These are phyloP conservation scores for Strobilomyces confusus DNA, from an alignment of 768 basidiomycete genomes.

Conservation along the genomic window DNA sequence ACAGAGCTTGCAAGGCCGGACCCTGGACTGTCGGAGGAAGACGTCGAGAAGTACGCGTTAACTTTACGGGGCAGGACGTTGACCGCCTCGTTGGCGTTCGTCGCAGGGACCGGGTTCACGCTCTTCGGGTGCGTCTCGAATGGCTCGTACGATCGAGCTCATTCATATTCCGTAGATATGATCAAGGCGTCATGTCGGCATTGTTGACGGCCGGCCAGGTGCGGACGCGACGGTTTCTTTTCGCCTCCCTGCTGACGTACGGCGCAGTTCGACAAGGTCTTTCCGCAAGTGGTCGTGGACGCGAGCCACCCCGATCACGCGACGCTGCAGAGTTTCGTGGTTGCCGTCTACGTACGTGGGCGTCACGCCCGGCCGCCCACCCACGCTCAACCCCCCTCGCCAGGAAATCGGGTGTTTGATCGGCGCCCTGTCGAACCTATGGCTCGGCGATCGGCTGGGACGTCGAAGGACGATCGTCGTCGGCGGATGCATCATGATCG, in stretches of 20 bases:
- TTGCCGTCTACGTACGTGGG: slow-evolving; percentile 50
- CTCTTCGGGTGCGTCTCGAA: slow-evolving; percentile 48
- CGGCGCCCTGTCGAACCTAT: slow-evolving; percentile 59
- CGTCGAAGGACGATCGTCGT: slow-evolving; percentile 54
- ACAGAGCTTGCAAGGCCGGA: neutral
- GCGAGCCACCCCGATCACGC: slow-evolving; percentile 41
- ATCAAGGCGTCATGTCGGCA: slow-evolving; percentile 71
- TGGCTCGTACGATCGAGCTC: slow-evolving; percentile 1
- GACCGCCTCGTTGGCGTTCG: slow-evolving; percentile 49
- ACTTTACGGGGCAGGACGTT: slow-evolving; percentile 36
- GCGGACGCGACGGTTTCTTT: neutral
- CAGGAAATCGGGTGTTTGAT: slow-evolving; percentile 64
- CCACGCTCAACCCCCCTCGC: neutral
- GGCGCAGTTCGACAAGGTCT: slow-evolving; percentile 51
- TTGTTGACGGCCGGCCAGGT: slow-evolving; percentile 54
- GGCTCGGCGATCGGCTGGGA: slow-evolving; percentile 58
- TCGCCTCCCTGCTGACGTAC: slow-evolving; percentile 1
- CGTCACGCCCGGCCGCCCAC: neutral
- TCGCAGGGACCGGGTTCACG: slow-evolving; percentile 57
- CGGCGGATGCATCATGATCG: slow-evolving; percentile 52
- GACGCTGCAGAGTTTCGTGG: slow-evolving; percentile 55
- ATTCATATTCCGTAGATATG: slow-evolving; percentile 40
- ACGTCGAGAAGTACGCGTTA: slow-evolving; percentile 8
- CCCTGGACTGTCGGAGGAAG: slow-evolving; percentile 4
- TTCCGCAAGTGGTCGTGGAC: slow-evolving; percentile 49